phyloP scores from a whole-genome alignment of 345 rosid genomes.

The Litchi chinensis region DNA sequence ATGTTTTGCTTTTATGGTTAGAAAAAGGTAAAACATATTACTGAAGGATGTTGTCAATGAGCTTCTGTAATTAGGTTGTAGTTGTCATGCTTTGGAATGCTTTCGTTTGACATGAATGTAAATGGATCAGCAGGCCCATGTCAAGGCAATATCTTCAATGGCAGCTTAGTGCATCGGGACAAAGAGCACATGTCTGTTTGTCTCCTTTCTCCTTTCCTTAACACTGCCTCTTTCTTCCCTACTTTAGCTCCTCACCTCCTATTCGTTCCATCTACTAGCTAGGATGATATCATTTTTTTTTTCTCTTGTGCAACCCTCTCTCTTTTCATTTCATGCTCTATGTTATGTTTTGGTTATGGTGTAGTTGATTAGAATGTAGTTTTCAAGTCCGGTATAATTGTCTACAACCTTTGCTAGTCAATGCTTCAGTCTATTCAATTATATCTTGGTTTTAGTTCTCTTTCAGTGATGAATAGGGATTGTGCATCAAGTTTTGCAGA shows the following conservation, averaged over 20 bases:
- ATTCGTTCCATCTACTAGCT: constrained; percentile 45
- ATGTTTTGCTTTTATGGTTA: constrained; percentile 27
- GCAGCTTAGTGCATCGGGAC: constrained; percentile 99
- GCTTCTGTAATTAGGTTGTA: constrained; percentile 67
- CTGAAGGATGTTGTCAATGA: constrained; percentile 41
- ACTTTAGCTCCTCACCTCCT: constrained; percentile 75
- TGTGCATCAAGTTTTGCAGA: background rate
- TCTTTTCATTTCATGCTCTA: constrained; percentile 31
- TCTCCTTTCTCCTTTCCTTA: constrained; percentile 99
- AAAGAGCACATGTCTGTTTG: constrained; percentile 99
- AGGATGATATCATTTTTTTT: constrained; percentile 37
- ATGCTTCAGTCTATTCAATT: background rate
- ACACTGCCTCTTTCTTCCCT: constrained; percentile 89
- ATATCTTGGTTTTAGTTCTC: background rate
- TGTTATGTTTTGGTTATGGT: constrained; percentile 18
- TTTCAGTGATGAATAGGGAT: background rate
- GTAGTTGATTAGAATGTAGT: background rate
- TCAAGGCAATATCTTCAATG: constrained; percentile 98
- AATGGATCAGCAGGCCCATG: constrained; percentile 99
- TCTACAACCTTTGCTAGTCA: background rate
- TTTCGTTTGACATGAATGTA: constrained; percentile 86
- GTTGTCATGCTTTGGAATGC: constrained; percentile 65
- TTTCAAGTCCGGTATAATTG: background rate
- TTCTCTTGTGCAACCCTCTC: constrained; percentile 28
- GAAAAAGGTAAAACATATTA: constrained; percentile 39